These are phyloP conservation scores for Eremochloa ophiuroides DNA, from an alignment of 176 grass and related monocot species.

Conservation along the genomic window DNA sequence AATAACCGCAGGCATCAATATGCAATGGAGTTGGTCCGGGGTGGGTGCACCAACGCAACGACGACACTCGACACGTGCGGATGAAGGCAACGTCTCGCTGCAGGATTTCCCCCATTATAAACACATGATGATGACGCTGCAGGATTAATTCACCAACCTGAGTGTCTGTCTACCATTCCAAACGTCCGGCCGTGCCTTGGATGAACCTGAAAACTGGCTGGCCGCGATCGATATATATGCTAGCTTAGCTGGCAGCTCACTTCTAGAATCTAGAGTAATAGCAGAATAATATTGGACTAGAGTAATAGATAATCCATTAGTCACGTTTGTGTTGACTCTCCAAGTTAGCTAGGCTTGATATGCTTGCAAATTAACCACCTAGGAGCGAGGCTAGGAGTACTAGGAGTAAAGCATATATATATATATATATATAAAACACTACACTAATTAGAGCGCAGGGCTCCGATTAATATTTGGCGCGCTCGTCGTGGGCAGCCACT, in stretches of 20 bases:
- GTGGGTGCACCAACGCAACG: constrained; percentile 13
- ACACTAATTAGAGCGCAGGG: no score
- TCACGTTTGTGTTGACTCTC: no score
- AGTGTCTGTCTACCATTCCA: neutral
- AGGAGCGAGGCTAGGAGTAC: no score
- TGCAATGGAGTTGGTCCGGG: neutral
- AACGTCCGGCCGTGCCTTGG: neutral
- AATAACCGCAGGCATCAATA: neutral
- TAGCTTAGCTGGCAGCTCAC: neutral
- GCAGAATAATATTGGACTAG: no score
- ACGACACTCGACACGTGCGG: constrained; percentile 2
- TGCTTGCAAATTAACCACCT: no score
- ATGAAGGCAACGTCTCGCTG: neutral
- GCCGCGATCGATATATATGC: neutral
- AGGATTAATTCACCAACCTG: neutral
- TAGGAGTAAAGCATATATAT: no score
- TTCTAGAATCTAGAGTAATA: no score
- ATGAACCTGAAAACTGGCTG: neutral
- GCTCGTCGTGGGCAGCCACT: no score
- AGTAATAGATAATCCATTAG: no score
- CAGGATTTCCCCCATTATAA: neutral
- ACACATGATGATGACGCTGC: neutral
- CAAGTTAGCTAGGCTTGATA: no score
- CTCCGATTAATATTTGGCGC: no score
- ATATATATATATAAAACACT: no score